These are phyloP conservation scores for Candida nanaspora DNA, from an alignment of 805 yeast genomes.

Conservation along the genomic window DNA sequence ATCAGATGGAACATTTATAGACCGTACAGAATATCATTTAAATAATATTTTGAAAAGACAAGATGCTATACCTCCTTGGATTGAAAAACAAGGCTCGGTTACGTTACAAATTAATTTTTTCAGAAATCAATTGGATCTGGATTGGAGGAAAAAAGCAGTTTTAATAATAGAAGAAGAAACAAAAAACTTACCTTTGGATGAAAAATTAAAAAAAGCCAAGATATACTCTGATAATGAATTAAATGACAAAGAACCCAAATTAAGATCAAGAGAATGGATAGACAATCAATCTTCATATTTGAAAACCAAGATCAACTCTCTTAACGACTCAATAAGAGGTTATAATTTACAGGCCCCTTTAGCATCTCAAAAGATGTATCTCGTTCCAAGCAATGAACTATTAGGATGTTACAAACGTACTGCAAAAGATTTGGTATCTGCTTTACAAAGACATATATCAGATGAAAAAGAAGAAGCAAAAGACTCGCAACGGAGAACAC, in stretches of 20 bases:
- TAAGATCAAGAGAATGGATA: conserved; percentile 31
- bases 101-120: conserved; percentile 40
- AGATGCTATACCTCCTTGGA: conserved; percentile 86
- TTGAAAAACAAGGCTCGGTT: conserved; percentile 64
- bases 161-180: conserved; percentile 20
- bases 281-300: conserved; percentile 22
- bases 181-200: conserved; percentile 12
- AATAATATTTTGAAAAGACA: conserved; percentile 71
- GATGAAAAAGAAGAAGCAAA: conserved; percentile 3
- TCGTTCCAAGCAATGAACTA: conserved; percentile 37
- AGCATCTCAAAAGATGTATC: conserved; percentile 50
- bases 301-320: conserved; percentile 25
- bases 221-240: conserved; percentile 15
- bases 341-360: conserved; percentile 61
- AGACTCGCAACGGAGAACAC: background rate
- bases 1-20: conserved; percentile 48
- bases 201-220: conserved; percentile 9
- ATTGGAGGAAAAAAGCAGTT: conserved; percentile 31
- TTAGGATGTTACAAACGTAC: conserved; percentile 29
- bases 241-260: conserved; percentile 6
- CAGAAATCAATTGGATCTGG: conserved; percentile 33
- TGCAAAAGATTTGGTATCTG: conserved; percentile 14
- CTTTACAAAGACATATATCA: conserved; percentile 14
- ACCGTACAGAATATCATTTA: conserved; percentile 67
- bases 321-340: conserved; percentile 46